phyloP scores from a whole-genome alignment of 768 basidiomycete genomes.

The Calocera viscosa region DNA sequence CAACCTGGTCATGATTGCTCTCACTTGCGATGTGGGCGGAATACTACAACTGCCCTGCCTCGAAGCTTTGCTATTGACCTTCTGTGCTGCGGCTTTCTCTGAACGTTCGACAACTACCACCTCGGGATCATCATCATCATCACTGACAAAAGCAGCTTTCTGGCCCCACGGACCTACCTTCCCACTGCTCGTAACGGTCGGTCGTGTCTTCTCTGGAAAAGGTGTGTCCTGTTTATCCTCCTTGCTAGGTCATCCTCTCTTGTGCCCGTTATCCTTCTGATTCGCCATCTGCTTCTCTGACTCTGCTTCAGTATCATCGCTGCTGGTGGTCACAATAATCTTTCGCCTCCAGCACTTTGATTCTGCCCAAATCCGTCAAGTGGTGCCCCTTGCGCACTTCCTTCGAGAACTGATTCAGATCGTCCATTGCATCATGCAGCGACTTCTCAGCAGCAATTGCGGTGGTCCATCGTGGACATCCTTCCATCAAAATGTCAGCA shows the following conservation, averaged over 20 bases:
- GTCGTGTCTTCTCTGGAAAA: not conserved
- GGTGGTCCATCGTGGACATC: not conserved
- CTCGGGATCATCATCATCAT: conserved; percentile 4
- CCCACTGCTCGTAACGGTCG: not conserved
- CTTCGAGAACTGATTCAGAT: conserved; percentile 11
- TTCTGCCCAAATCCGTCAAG: not conserved
- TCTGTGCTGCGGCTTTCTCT: conserved; percentile 6
- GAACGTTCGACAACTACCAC: not conserved
- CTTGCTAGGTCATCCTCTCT: conserved; percentile 23
- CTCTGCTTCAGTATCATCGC: not conserved
- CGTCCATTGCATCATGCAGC: conserved; percentile 14
- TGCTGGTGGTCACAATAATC: not conserved
- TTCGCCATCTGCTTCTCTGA: not conserved
- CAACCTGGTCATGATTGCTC: conserved; percentile 60
- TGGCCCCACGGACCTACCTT: not conserved
- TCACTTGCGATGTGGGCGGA: conserved; percentile 24
- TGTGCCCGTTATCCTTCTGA: not conserved
- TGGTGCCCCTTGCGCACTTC: not conserved
- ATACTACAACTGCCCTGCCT: conserved; percentile 6
- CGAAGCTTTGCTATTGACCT: not conserved
- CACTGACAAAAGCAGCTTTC: not conserved
- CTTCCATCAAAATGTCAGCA: not conserved
- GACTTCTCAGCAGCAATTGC: conserved; percentile 9
- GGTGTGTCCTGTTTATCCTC: conserved; percentile 1
- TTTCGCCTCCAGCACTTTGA: not conserved